Evolutionary conservation across 78 protist genomes (phyloP), one percentile per base, ranked within the genome.

Genomic region (Chrysochromulina tobinii): DNA sequence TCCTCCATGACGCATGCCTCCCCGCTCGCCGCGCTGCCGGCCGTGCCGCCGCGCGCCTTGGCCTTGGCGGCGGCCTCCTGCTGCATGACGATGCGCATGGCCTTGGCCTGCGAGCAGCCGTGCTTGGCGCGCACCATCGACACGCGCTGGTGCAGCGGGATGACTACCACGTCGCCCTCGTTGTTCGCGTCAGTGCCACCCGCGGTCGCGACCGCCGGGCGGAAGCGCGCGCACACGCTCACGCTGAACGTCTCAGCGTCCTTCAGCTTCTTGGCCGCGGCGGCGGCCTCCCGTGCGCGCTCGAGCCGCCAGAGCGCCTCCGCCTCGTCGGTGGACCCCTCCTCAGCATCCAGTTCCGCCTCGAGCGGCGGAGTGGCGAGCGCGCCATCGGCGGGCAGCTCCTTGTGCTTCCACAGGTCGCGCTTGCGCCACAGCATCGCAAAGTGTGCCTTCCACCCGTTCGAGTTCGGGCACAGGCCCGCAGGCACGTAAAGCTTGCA

Each of bases 111-210:
- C 57, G 81, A 51, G 91, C 91, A 88, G 14, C 57, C 57, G 50
- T 69, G 38, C 66, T 8, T 17, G 18, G 66, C 38, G 7, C 27
- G 17, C 9, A 88, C 59, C 38, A 88, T 18, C 66, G 53, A 50
- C 27, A 88, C n/a, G 67, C 91, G 91, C 84, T 88, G 91, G 69
- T 88, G 91, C n/a, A 88, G 58, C n/a, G 91, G 91, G 6, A 88
- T 23, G 68, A 57, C 83, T 5, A 27, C 66, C 17, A 18, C 57
- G 17, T 81, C 59, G 48, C 68, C 87, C 7, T 3, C 27, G 1
- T 3, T 12, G 23, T 59, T 59, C 5, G 58, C 58, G 58, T 27
- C 50, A 50, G 27, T 6, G 75, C 53, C 48, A 3, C 27, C 58
- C 61, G 81, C 23, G 23, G 51, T 38, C 2, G 48, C 21, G 1